Conservation (phyloP, 257 asterid species). For the Solanum pinnatisectum region DNA sequence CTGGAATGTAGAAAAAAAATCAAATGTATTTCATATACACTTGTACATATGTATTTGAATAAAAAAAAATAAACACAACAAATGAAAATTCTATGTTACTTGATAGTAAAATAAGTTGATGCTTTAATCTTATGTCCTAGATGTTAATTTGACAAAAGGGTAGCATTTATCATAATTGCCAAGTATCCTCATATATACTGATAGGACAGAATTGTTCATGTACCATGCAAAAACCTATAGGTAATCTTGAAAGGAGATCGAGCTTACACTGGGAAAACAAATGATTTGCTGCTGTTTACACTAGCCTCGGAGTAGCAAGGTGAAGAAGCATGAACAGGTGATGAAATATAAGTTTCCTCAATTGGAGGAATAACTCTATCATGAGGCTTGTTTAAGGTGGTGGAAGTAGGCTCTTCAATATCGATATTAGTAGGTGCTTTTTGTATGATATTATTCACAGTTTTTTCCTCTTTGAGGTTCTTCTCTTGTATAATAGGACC, state of each 20-base stretch:
- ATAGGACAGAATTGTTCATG: not conserved
- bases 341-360: not conserved
- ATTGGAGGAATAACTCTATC: not conserved
- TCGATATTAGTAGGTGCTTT: not conserved
- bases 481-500: not conserved
- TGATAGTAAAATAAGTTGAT: not conserved
- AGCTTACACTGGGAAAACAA: slow-evolving; percentile 60
- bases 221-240: not conserved
- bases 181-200: no score
- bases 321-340: slow-evolving; percentile 4
- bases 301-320: slow-evolving; percentile 19
- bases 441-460: not conserved
- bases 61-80: no score
- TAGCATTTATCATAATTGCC: not conserved
- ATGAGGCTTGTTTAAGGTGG: not conserved
- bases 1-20: slow-evolving; percentile 17
- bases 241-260: not conserved
- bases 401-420: not conserved
- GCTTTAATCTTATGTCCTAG: not conserved
- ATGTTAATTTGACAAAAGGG: not conserved
- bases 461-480: not conserved
- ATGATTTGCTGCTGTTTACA: slow-evolving; percentile 30
- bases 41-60: no score
- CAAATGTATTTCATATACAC: not conserved
- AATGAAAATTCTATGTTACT: not conserved